Evolutionary conservation across 129 eudicot species (phyloP).

Genomic region (Centella asiatica): DNA sequence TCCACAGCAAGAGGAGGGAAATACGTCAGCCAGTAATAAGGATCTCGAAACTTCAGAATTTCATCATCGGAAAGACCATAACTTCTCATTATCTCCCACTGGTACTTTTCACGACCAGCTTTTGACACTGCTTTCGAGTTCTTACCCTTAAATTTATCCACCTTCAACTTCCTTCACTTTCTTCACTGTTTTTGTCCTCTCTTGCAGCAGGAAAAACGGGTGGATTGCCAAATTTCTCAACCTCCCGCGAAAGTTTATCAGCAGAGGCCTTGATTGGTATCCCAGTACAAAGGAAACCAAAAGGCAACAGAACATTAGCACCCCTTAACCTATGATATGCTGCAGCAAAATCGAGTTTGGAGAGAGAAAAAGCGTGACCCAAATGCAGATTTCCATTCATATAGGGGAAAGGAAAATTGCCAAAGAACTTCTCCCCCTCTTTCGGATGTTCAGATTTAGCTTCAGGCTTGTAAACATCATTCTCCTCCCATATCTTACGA

Average conservation of each 20-base stretch:
- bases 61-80: conserved; percentile 75
- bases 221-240: conserved; percentile 61
- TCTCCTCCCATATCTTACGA: neutral
- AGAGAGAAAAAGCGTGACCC: conserved; percentile 83
- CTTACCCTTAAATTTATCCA: conserved; percentile 66
- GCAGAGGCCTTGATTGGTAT: conserved; percentile 95
- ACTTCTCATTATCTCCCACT: conserved; percentile 89
- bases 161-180: conserved; percentile 31
- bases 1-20: conserved; percentile 88
- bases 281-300: conserved; percentile 84
- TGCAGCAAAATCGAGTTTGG: conserved; percentile 84
- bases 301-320: conserved; percentile 77
- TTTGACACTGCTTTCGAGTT: conserved; percentile 70
- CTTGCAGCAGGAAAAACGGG: conserved; percentile 51
- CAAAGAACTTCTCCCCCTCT: conserved; percentile 71
- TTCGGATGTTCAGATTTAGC: conserved; percentile 48
- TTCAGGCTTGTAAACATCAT: conserved; percentile 47
- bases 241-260: conserved; percentile 68
- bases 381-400: conserved; percentile 83
- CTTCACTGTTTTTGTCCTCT: conserved; percentile 39
- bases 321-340: conserved; percentile 79
- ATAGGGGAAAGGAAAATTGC: conserved; percentile 82
- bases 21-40: conserved; percentile 57
- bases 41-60: conserved; percentile 61
- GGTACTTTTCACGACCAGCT: conserved; percentile 57